Evolutionary conservation across 306 rosid genomes (phyloP), one percentile per base, ranked within the genome.

Genomic region (Alnus glutinosa): DNA sequence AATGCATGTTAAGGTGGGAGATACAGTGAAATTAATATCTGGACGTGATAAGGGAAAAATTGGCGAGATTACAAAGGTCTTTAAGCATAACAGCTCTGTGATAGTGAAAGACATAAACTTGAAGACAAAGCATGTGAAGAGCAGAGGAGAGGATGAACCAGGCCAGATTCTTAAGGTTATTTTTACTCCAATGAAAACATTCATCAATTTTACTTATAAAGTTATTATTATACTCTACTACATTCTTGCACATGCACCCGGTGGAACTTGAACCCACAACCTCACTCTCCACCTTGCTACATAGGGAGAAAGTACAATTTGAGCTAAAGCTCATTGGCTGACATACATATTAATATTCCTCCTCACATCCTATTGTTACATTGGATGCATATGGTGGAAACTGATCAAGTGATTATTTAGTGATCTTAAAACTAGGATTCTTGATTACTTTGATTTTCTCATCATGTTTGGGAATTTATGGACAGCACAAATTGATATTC

Each of bases 1-100:
- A 78, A 87, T 93, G 97, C 99, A 95, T 73, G 99, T 95, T 69
- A 95, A 85, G 89, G 72, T 93, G 81, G 99, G 99, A 71, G 99
- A 95, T 77, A 93, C 90, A 0, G 96, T 95, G 77, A 88, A 95
- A 85, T 78, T 95, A 71, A 95, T 93, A 84, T 82, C 98, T 16
- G 99, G 99, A 63, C 94, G 80, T 36, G 99, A 95, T 30, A 95
- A 90, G 81, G 98, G 99, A 16, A 89, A 93, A 87, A 69, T 85
- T 74, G 99, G 99, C 28, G 99, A 95, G 83, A 83, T 95, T 61
- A 80, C 85, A 12, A 70, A 73, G 84, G 10, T 95, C 84, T 86
- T 84, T 82, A 93, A 62, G 93, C 99, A 95, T 84, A 93, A 93
- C 85, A 89, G 97, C 86, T 77, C 92, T 4, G 88, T 95, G 61